These are phyloP conservation scores for Gastrodia elata DNA, from an alignment of 106 monocot species.

Conservation along the genomic window DNA sequence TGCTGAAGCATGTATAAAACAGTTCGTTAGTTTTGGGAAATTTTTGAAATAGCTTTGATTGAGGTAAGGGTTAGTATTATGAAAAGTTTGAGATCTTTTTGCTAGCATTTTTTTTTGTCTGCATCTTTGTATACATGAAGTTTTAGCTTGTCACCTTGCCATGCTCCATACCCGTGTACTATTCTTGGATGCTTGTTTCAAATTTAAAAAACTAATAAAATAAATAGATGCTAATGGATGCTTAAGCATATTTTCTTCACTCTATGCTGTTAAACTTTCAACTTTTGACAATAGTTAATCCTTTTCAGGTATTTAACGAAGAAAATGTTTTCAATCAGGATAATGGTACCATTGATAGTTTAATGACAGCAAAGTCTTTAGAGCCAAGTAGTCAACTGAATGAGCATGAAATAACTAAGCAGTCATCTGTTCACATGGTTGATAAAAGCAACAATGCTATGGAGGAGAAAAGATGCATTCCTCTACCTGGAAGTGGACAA, in stretches of 20 bases:
- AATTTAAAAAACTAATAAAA: no score
- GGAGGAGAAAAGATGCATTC: constrained; percentile 29
- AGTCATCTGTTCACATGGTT: neutral
- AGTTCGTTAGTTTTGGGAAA: no score
- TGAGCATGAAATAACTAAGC: constrained; percentile 9
- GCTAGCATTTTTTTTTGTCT: no score
- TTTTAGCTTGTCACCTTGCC: no score
- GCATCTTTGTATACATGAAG: no score
- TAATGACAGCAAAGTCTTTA: neutral
- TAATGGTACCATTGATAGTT: constrained; percentile 9
- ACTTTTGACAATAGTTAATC: neutral
- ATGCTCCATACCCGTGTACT: no score
- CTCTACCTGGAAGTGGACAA: constrained; percentile 61
- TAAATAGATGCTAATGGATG: neutral
- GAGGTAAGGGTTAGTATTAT: no score
- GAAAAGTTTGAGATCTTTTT: no score
- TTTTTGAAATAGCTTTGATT: no score
- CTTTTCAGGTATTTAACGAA: constrained; percentile 21
- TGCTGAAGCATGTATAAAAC: no score
- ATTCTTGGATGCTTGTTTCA: no score
- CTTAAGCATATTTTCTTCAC: neutral
- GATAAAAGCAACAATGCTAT: constrained; percentile 7
- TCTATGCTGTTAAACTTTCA: neutral
- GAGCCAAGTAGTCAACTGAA: constrained; percentile 7
- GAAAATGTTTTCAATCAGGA: neutral